Evolutionary conservation across 768 basidiomycete species (phyloP).

Genomic region (Phanerodontia chrysosporium): DNA sequence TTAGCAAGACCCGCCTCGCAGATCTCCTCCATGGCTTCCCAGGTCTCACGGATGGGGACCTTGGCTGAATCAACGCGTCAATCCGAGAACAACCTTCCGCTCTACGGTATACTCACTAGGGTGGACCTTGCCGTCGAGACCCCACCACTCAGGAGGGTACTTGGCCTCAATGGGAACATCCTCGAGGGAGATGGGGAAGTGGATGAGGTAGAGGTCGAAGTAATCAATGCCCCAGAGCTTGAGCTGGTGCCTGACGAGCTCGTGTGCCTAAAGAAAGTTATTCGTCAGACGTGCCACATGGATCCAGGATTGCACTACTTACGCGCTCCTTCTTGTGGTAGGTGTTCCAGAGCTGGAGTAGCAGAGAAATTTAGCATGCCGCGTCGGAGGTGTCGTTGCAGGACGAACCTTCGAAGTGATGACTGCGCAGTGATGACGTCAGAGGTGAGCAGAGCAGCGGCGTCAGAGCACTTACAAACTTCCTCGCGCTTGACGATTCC

Average conservation of each 20-base stretch:
- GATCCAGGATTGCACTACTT: conserved; percentile 20
- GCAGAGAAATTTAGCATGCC: background rate
- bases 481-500: conserved; percentile 87
- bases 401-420: conserved; percentile 73
- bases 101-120: conserved; percentile 40
- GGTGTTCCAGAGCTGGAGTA: conserved; percentile 75
- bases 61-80: conserved; percentile 33
- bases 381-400: background rate
- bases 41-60: conserved; percentile 77
- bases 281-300: background rate
- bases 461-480: conserved; percentile 51
- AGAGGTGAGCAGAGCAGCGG: background rate
- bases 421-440: conserved; percentile 36
- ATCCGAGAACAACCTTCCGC: background rate
- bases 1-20: conserved; percentile 65
- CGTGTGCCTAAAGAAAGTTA: conserved; percentile 41
- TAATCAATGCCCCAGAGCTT: conserved; percentile 80
- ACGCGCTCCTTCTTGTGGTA: conserved; percentile 80
- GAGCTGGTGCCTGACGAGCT: conserved; percentile 59
- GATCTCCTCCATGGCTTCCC: conserved; percentile 77
- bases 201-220: conserved; percentile 77
- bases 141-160: conserved; percentile 83
- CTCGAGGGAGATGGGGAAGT: conserved; percentile 80
- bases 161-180: conserved; percentile 74
- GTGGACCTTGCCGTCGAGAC: conserved; percentile 65